phyloP scores from a whole-genome alignment of 1,284 basidiomycete genomes.

The Marasmius oreades region DNA sequence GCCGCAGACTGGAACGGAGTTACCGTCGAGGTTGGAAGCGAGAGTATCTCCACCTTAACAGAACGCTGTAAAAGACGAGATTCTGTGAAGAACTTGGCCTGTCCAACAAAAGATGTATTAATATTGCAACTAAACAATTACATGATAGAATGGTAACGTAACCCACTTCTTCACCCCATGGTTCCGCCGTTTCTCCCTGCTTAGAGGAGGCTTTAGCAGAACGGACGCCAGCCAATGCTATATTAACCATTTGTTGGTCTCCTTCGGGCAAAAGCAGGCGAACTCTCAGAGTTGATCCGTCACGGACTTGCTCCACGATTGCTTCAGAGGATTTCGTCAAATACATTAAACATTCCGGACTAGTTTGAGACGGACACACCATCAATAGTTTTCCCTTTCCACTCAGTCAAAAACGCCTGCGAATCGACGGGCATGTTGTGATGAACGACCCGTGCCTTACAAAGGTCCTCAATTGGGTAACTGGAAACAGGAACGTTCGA shows the following conservation, averaged over 20 bases:
- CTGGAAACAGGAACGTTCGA: neutral
- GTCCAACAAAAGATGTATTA: slow-evolving; percentile 22
- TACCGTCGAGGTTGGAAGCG: slow-evolving; percentile 79
- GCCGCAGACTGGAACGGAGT: slow-evolving; percentile 77
- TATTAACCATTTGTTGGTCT: slow-evolving; percentile 84
- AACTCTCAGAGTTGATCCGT: slow-evolving; percentile 88
- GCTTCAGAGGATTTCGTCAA: slow-evolving; percentile 41
- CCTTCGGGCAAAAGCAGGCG: slow-evolving; percentile 85
- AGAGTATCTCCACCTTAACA: slow-evolving; percentile 86
- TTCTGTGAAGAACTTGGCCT: slow-evolving; percentile 96
- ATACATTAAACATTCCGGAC: slow-evolving; percentile 8
- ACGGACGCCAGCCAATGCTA: slow-evolving; percentile 84
- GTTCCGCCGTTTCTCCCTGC: slow-evolving; percentile 76
- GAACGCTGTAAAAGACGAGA: slow-evolving; percentile 86
- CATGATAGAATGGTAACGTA: slow-evolving; percentile 11
- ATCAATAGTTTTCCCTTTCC: slow-evolving; percentile 88
- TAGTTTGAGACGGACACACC: slow-evolving; percentile 41
- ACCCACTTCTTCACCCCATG: slow-evolving; percentile 81
- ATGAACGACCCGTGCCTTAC: slow-evolving; percentile 69
- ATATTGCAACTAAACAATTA: slow-evolving; percentile 13
- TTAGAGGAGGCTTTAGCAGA: slow-evolving; percentile 71
- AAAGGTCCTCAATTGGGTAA: neutral
- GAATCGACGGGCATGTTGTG: slow-evolving; percentile 91
- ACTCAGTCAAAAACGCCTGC: slow-evolving; percentile 84
- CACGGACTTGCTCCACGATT: slow-evolving; percentile 91